Evolutionary conservation across 768 basidiomycete species (phyloP), one percentile per base, ranked within the genome.

Genomic region (Hemileccinum impolitum): DNA sequence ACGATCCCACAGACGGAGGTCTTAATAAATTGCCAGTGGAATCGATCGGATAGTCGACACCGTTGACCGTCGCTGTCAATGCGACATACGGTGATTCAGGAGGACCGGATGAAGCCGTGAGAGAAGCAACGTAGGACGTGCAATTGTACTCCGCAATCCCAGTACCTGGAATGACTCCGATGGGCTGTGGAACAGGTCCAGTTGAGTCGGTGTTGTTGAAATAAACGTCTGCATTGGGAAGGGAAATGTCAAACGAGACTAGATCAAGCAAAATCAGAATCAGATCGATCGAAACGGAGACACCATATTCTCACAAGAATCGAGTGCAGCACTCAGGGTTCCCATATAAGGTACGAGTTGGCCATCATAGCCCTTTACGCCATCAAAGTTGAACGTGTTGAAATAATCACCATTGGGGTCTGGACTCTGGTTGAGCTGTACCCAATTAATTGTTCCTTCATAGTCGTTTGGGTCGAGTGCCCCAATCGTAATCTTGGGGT

Each of bases 371-470:
- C 65, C 65, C 26, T 67, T 67, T 28, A 67, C 46, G 2, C 62
- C 62, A 46, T 67, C 64, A 13, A 67, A 51, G 6, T 8, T 39
- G 38, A 67, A 60, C 10, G 36, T 50, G 19, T 67, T 67, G 21
- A 47, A 32, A 36, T 45, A 57, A 42, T 60, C 51, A 9, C 39
- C 49, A 3, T 43, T 47, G 7, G 48, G 39, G 36, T 61, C 55
- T 2, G 65, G 67, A 8, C 12, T 44, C 17, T 49, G 43, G 34
- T 57, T 15, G 17, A 66, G 44, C 36, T 54, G 48, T 14, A 66
- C 59, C 64, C 64, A 66, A 39, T 66, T 66, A 26, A 66, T 63
- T 13, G 54, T 56, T 26, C 64, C 64, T 48, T 67, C 66, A 26
- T 66, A 66, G 39, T 66, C 64, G 10, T 55, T 57, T 8, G 59